Evolutionary conservation across 176 grass and related monocot genomes (phyloP).

Genomic region (Leersia perrieri): DNA sequence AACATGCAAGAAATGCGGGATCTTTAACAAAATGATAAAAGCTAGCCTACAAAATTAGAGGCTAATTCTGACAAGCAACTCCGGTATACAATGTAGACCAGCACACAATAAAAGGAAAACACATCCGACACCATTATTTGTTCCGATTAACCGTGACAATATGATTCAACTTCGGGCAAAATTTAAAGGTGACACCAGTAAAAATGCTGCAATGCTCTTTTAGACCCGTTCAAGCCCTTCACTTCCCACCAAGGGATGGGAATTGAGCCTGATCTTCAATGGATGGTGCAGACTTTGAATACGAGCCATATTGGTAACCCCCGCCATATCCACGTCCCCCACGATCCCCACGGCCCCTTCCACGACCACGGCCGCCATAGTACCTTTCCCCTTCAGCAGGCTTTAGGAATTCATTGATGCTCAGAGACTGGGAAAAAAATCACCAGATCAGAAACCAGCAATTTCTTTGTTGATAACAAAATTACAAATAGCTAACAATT

Average conservation of each 20-base stretch:
- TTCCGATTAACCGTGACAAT: slow-evolving; percentile 37
- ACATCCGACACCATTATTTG: slow-evolving; percentile 51
- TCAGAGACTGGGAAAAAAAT: slow-evolving; percentile 46
- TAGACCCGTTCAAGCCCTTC: slow-evolving; percentile 14
- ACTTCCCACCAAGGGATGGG: slow-evolving; percentile 77
- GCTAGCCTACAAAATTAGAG: slow-evolving; percentile 44
- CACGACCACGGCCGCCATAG: slow-evolving; percentile 65
- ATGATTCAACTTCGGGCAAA: slow-evolving; percentile 38
- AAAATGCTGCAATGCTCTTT: not conserved
- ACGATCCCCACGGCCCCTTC: slow-evolving; percentile 52
- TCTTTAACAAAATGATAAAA: slow-evolving; percentile 25
- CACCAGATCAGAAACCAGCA: slow-evolving; percentile 1
- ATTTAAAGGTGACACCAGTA: slow-evolving; percentile 41
- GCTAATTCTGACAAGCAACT: slow-evolving; percentile 37
- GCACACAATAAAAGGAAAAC: slow-evolving; percentile 28
- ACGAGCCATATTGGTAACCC: slow-evolving; percentile 25
- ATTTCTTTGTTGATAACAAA: not conserved
- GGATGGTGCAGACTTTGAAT: slow-evolving; percentile 49
- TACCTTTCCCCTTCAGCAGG: slow-evolving; percentile 66
- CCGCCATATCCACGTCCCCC: slow-evolving; percentile 51
- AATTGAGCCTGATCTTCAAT: slow-evolving; percentile 79
- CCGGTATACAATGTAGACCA: slow-evolving; percentile 39
- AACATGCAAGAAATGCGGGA: not conserved
- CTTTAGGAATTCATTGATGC: slow-evolving; percentile 91
- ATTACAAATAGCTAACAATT: not conserved